These are phyloP conservation scores for Tricholoma sp. DNA, from an alignment of 768 basidiomycete genomes.

Conservation along the genomic window DNA sequence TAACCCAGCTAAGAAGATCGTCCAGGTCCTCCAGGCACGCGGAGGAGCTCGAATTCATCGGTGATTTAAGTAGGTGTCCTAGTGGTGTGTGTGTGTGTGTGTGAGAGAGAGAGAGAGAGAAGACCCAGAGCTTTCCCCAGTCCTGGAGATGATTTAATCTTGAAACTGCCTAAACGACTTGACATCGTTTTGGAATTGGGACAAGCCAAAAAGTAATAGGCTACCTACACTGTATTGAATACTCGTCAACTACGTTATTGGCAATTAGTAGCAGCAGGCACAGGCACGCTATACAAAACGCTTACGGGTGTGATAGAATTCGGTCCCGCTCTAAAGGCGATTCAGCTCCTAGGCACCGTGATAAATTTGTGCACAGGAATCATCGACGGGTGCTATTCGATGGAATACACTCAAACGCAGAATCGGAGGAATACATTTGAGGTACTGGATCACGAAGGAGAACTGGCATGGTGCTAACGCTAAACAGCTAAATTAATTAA, in stretches of 20 bases:
- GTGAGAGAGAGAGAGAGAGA: too few relatives aligned
- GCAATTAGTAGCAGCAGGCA: constrained; percentile 2
- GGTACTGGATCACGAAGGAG: constrained; percentile 13
- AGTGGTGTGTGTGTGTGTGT: too few relatives aligned
- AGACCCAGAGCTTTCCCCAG: too few relatives aligned
- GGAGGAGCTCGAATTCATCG: constrained; percentile 9
- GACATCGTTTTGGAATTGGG: too few relatives aligned
- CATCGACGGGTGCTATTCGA: constrained; percentile 3
- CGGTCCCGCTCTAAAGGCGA: constrained; percentile 1
- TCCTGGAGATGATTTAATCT: too few relatives aligned
- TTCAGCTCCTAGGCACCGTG: constrained; percentile 12
- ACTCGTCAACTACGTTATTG: too few relatives aligned
- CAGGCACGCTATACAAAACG: constrained; percentile 3
- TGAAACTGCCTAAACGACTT: too few relatives aligned
- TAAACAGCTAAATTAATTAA: not conserved
- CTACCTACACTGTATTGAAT: constrained; percentile 3
- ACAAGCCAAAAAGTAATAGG: not conserved
- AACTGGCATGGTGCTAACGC: not conserved
- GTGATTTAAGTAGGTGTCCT: constrained; percentile 9
- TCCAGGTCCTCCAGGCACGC: constrained; percentile 6
- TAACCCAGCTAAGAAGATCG: not conserved
- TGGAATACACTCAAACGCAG: constrained; percentile 4
- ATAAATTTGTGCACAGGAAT: constrained; percentile 5
- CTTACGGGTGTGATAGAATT: not conserved
- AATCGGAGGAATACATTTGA: not conserved